Percentiles rank a stretch among this genome's conserved stretches.
Conservation (phyloP, 78 protist genomes). For the Dictyostelium purpureum region DNA sequence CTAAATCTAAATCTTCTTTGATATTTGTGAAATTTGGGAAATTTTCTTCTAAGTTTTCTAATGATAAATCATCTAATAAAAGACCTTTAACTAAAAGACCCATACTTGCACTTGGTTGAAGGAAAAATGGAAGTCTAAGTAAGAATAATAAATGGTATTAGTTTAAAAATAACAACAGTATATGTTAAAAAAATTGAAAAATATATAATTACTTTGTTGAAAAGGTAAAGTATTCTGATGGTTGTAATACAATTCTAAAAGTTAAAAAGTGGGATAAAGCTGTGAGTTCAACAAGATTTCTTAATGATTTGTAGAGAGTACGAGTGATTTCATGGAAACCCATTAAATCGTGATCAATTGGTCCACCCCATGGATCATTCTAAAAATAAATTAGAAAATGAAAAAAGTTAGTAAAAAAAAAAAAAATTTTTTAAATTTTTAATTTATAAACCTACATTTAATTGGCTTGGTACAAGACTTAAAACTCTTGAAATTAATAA, state of each 20-base stretch:
- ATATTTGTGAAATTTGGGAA: slow-evolving; percentile 56
- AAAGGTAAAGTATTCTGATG: slow-evolving; percentile 54
- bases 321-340: slow-evolving; percentile 65
- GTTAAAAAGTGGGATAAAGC: slow-evolving; percentile 41
- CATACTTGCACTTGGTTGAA: slow-evolving; percentile 69
- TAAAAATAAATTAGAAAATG: not conserved
- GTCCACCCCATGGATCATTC: slow-evolving; percentile 70
- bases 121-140: slow-evolving; percentile 48
- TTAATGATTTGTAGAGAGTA: slow-evolving; percentile 51
- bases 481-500: slow-evolving; percentile 39
- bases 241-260: slow-evolving; percentile 41
- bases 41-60: slow-evolving; percentile 14
- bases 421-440: not conserved
- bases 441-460: slow-evolving; percentile 18
- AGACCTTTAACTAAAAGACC: slow-evolving; percentile 66
- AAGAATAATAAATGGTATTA: not conserved
- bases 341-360: slow-evolving; percentile 77
- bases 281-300: slow-evolving; percentile 53
- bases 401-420: not conserved
- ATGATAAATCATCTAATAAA: slow-evolving; percentile 23
- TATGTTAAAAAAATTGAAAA: too few species aligned
- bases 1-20: slow-evolving; percentile 32
- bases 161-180: not conserved
- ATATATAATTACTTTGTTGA: not conserved
- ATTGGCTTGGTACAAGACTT: slow-evolving; percentile 50